phyloP scores from a whole-genome alignment of 305 asterid species.

The Withania somnifera region DNA sequence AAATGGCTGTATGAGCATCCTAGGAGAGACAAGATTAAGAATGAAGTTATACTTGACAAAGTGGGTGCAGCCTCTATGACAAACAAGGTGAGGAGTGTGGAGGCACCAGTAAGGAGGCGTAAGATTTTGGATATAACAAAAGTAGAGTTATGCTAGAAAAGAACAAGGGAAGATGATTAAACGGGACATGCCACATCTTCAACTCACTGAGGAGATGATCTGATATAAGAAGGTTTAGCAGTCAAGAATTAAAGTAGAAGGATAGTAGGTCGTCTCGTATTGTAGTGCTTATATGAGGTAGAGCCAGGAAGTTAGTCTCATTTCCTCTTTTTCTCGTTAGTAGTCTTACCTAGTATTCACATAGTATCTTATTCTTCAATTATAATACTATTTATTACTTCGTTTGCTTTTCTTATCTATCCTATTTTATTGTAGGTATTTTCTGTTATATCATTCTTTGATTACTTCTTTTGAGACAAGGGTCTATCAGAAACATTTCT shows the following conservation, averaged over 20 bases:
- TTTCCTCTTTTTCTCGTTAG: not conserved
- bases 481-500: not conserved
- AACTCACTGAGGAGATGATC: not conserved
- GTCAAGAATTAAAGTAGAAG: not conserved
- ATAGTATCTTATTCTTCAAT: not conserved
- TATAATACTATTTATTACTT: too few species aligned
- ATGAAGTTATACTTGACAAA: not conserved
- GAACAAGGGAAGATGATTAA: not conserved
- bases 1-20: not conserved
- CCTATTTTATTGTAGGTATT: too few species aligned
- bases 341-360: not conserved
- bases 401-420: not conserved
- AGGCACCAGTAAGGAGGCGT: not conserved
- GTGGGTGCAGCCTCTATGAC: too few species aligned
- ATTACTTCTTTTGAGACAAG: too few species aligned
- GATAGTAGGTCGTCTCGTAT: not conserved
- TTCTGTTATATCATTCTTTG: not conserved
- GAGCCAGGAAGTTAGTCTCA: not conserved
- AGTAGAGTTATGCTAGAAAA: not conserved
- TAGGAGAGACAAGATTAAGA: not conserved
- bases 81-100: not conserved
- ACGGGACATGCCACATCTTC: not conserved
- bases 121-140: not conserved
- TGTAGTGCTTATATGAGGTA: not conserved
- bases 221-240: not conserved